Evolutionary conservation across 2,329 filamentous ascomycete species (phyloP).

Genomic region (Fusarium sacchari): DNA sequence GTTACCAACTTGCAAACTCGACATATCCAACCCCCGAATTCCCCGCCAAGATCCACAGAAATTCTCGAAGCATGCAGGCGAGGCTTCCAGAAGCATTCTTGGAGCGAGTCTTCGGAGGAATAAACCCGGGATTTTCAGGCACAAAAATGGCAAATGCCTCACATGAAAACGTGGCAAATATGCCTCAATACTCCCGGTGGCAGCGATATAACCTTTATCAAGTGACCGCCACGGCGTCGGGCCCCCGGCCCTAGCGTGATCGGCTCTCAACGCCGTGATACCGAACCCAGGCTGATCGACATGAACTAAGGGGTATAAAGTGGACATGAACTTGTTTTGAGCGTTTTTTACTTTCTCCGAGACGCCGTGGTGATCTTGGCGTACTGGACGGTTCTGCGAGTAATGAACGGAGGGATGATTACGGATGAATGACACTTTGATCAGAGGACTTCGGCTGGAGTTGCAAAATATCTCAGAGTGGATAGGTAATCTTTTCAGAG

Average conservation of each 20-base stretch:
- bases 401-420: neutral
- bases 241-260: constrained; percentile 19
- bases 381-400: neutral
- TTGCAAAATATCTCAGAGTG: neutral
- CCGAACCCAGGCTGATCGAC: constrained; percentile 25
- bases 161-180: neutral
- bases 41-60: neutral
- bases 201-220: neutral
- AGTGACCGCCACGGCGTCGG: neutral
- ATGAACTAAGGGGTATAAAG: neutral
- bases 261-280: constrained; percentile 20
- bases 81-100: neutral
- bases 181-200: neutral
- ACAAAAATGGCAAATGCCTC: neutral
- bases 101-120: neutral
- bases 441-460: neutral
- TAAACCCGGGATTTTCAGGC: neutral
- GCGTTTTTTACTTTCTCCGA: neutral
- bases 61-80: neutral
- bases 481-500: neutral
- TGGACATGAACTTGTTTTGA: neutral
- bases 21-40: neutral
- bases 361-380: neutral
- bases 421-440: neutral
- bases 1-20: neutral